A percentile compares a stretch with the other conserved stretches of the same genome.
Conservation (phyloP, 768 basidiomycete genomes). For the Sporobolomyces roseus region DNA sequence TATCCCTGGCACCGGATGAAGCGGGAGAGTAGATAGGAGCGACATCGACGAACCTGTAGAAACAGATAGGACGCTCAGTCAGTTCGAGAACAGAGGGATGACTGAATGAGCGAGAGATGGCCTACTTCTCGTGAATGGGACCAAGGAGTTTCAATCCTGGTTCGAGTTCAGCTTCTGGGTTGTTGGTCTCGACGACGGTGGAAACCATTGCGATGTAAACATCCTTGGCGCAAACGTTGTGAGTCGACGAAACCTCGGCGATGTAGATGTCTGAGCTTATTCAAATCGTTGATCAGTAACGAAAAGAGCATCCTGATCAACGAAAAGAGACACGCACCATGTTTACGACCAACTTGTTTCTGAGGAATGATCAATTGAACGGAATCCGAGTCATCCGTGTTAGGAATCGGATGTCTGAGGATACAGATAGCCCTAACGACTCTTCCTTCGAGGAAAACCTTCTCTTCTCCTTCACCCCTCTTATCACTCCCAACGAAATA, state of each 20-base stretch:
- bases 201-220: conserved; percentile 96
- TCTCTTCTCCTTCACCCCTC: conserved; percentile 58
- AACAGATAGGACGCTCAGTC: not conserved
- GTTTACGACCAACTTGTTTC: conserved; percentile 87
- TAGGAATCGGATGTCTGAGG: conserved; percentile 96
- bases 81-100: too few relatives aligned
- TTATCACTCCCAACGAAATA: conserved; percentile 67
- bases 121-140: conserved; percentile 86
- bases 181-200: conserved; percentile 91
- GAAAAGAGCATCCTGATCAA: too few relatives aligned
- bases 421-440: conserved; percentile 96
- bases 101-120: conserved; percentile 7
- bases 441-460: conserved; percentile 83
- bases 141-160: conserved; percentile 90
- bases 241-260: conserved; percentile 92
- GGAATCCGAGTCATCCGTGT: conserved; percentile 90
- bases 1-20: conserved; percentile 70
- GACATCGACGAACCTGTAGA: conserved; percentile 82
- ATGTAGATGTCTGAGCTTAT: conserved; percentile 97
- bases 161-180: conserved; percentile 84
- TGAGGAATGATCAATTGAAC: conserved; percentile 98
- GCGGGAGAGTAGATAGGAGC: conserved; percentile 85
- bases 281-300: too few relatives aligned
- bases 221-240: conserved; percentile 95
- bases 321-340: conserved; percentile 63